These are phyloP conservation scores for Neoboletus magnificus DNA, from an alignment of 768 basidiomycete species.

Conservation along the genomic window DNA sequence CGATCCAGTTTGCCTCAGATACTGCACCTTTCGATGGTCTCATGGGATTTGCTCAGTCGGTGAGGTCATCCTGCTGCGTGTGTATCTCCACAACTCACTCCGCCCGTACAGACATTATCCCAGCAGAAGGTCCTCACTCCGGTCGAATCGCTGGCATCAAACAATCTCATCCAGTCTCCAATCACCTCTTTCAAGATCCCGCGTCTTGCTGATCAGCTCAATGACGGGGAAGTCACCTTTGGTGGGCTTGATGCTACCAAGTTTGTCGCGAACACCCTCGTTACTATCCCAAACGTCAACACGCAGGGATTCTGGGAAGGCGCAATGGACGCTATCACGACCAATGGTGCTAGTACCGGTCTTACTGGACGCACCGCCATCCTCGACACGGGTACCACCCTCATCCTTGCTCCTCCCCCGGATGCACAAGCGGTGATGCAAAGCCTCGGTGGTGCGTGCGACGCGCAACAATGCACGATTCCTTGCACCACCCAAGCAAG, in stretches of 20 bases:
- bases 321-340: constrained; percentile 52
- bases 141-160: constrained; percentile 61
- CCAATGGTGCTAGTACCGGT: constrained; percentile 52
- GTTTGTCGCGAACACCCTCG: constrained; percentile 57
- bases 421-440: constrained; percentile 58
- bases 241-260: constrained; percentile 71
- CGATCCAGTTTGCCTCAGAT: constrained; percentile 53
- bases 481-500: constrained; percentile 59
- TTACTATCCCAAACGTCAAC: constrained; percentile 63
- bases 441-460: constrained; percentile 54
- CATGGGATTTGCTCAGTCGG: constrained; percentile 75
- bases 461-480: constrained; percentile 53
- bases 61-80: constrained; percentile 32
- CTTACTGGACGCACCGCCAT: constrained; percentile 68
- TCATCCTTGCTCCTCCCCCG: constrained; percentile 38
- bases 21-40: constrained; percentile 62
- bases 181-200: constrained; percentile 81
- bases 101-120: constrained; percentile 49
- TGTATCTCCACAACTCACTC: not conserved
- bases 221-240: constrained; percentile 79
- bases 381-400: constrained; percentile 49
- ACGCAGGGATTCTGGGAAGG: constrained; percentile 79
- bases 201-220: constrained; percentile 58
- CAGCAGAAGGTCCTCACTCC: constrained; percentile 63
- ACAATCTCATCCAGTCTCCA: constrained; percentile 54